phyloP scores from a whole-genome alignment of 2,329 filamentous ascomycete genomes.

The Pseudogymnoascus sp. region DNA sequence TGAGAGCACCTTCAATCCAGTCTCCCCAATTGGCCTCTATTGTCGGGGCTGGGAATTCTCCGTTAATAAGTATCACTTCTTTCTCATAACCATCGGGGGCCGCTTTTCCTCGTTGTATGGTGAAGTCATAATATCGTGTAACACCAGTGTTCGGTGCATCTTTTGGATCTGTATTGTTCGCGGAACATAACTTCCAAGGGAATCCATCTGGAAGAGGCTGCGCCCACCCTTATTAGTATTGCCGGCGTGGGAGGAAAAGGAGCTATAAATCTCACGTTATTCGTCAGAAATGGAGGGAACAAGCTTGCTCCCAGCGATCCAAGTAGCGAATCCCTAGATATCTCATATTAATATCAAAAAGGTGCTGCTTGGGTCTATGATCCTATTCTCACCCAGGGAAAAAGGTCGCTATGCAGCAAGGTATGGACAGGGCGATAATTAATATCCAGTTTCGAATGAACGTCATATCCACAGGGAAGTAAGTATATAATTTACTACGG shows the following conservation, averaged over 20 bases:
- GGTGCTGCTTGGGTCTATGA: not conserved
- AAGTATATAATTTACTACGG: slow-evolving; percentile 2
- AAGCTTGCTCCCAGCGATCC: slow-evolving; percentile 29
- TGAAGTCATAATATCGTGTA: slow-evolving; percentile 29
- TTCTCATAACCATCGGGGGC: slow-evolving; percentile 27
- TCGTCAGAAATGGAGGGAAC: slow-evolving; percentile 37
- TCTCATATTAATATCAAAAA: not conserved
- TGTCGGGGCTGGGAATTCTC: slow-evolving; percentile 29
- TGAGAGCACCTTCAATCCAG: slow-evolving; percentile 10
- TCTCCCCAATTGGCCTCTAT: slow-evolving; percentile 36
- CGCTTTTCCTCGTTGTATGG: slow-evolving; percentile 17
- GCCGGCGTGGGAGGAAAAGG: not conserved
- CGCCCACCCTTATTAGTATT: not conserved
- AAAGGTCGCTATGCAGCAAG: not conserved
- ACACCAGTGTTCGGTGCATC: slow-evolving; percentile 35
- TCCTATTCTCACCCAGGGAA: not conserved
- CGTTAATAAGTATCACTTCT: slow-evolving; percentile 30
- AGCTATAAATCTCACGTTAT: slow-evolving; percentile 30
- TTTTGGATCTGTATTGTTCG: slow-evolving; percentile 32
- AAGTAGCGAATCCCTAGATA: slow-evolving; percentile 20
- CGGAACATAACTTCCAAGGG: slow-evolving; percentile 44
- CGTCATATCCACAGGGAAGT: not conserved
- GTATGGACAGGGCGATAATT: not conserved
- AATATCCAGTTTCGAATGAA: not conserved
- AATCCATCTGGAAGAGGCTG: slow-evolving; percentile 40